Percentiles rank a stretch among this genome's conserved stretches.
Evolutionary conservation across 1,139 yeast genomes (phyloP).

Genomic region (Protomyces gravidus): DNA sequence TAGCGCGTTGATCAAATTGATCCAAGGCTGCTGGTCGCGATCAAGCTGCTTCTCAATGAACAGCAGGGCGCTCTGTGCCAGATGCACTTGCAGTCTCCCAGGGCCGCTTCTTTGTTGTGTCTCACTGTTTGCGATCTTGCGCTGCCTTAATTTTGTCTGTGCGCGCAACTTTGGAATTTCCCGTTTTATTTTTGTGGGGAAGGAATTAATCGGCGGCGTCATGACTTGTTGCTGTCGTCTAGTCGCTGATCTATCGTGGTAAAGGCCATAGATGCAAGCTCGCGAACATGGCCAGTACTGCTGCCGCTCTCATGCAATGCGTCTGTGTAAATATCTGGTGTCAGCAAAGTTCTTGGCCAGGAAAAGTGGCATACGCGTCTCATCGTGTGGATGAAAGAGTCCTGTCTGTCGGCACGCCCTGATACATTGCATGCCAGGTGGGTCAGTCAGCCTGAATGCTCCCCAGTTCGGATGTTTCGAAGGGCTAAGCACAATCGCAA

Average conservation of each 20-base stretch:
- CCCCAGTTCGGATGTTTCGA: constrained; percentile 49
- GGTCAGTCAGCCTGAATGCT: constrained; percentile 56
- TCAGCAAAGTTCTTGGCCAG: constrained; percentile 1
- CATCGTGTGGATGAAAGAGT: constrained; percentile 54
- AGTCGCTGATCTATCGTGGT: constrained; percentile 11
- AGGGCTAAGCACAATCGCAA: constrained; percentile 62
- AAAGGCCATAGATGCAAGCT: constrained; percentile 10
- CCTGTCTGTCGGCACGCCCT: constrained; percentile 45
- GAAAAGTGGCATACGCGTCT: background rate
- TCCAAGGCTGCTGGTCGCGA: too few relatives aligned
- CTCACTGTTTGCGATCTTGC: too few relatives aligned
- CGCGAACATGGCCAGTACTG: constrained; percentile 12
- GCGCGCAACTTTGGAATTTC: too few relatives aligned
- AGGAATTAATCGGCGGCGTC: too few relatives aligned
- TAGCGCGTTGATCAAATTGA: too few relatives aligned
- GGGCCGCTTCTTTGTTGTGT: too few relatives aligned
- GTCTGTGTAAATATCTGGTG: constrained; percentile 1
- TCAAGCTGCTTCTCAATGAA: too few relatives aligned
- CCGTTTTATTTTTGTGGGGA: too few relatives aligned
- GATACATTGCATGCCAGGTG: constrained; percentile 54
- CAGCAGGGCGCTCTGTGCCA: too few relatives aligned
- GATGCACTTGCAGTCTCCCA: too few relatives aligned
- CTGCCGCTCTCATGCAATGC: background rate
- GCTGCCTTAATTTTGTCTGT: too few relatives aligned
- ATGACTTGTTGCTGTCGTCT: too few relatives aligned